Evolutionary conservation across 1,139 yeast genomes (phyloP), one percentile per base, ranked within the genome.

Genomic region (Suhomyces kunorum): DNA sequence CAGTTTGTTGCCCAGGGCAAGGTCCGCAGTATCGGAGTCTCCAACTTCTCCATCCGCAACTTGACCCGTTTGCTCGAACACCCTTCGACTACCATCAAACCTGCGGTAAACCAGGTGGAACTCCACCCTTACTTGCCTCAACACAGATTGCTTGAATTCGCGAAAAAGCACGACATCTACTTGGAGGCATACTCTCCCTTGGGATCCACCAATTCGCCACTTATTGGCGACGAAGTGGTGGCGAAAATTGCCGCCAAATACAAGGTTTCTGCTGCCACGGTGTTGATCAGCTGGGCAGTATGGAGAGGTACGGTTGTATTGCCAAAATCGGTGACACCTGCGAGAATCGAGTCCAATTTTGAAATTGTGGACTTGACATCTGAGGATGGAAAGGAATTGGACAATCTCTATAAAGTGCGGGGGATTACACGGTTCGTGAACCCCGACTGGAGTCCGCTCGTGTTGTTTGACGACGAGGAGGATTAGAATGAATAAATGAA

Each of bases 181-280:
- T 34, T 53, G 34, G 54, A 55, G 36, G 61, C 59, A 0, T 56
- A 55, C 45, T 51, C 58, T 15, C 61, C 61, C 8, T 53, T 56
- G 45, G 59, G 59, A 3, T 53, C 58, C 15, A 46, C 50, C n/a
- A 45, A 47, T 29, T 46, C 56, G 15, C 57, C 59, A 2, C 30
- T 56, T 8, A 46, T 55, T 40, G 37, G 42, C 31, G 50, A 55
- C 34, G 43, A 46, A 12, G 41, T 38, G 11, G 39, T 56, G 15
- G 42, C 38, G 15, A 42, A 42, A 22, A 38, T 56, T 29, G 58
- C 59, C 12, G 37, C 40, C 15, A 50, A 49, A 36, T 35, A 55
- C 43, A 34, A 42, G 13, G 53, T 45, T 13, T 37, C 46, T 5
- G 45, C 51, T 7, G 58, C 56, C 8, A 45, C 43, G 15, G 40